Evolutionary conservation across 2,329 filamentous ascomycete genomes (phyloP), one percentile per base, ranked within the genome.

Genomic region (Xylaria sp.): DNA sequence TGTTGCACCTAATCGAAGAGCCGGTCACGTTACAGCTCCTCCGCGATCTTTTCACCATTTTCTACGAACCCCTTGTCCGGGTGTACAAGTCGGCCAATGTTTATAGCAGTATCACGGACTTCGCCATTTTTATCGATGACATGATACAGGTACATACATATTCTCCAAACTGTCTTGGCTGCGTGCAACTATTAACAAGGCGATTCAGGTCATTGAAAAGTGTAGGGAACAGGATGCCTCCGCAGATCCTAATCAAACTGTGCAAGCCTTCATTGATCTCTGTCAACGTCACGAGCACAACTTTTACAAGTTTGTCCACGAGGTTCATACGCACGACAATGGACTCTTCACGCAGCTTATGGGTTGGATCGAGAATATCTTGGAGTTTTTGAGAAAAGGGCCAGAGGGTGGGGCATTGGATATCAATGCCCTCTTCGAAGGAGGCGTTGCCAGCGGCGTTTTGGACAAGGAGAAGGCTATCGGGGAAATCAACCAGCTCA

Each of bases 41-140:
- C 81, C 86, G 92, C 44, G 94, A 99, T 67, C 81, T 99, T 20
- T 97, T 99, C 72, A 96, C 92, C 29, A 97, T 99, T 69, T 99
- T 99, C 76, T 99, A 99, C 74, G 94, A 99, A 70, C 94, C 94
- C 0, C 85, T 99, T 19, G 91, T 99, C 16, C 85, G 94, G 44
- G 94, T 99, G 0, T 99, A 99, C 80, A 99, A 97, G 75, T 96
- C 92, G 18, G 94, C 94, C 61, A 99, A 97, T 65, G 93, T 99
- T 21, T 97, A 97, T 79, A 94, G 87, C 77, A 95, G 90, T 69
- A 93, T 99, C 56, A 97, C 93, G 0, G 94, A 99, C 72, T 97
- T 99, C 75, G 90, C 93, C 0, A 80, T 86, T 38, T 99, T 99
- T 66, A 85, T 94, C 48, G 92, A 97, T 67, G 94, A 99, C 71